phyloP scores from a whole-genome alignment of 768 basidiomycete genomes.

The Phlegmacium glaucopus region DNA sequence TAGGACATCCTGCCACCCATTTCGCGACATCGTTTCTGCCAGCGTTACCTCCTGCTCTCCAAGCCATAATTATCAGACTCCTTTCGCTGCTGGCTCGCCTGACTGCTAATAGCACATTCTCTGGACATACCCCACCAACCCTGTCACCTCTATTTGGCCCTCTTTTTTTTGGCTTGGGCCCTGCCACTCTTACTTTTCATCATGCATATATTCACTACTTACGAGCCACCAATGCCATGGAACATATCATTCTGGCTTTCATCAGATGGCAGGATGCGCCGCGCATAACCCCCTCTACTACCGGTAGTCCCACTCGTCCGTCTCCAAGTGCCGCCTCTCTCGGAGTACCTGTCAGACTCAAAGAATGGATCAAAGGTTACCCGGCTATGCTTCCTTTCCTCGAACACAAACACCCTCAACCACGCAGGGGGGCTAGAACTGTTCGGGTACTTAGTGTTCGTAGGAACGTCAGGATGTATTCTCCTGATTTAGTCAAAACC shows the following conservation, averaged over 20 bases:
- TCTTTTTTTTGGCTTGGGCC: conserved; percentile 78
- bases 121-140: conserved; percentile 88
- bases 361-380: conserved; percentile 90
- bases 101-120: conserved; percentile 77
- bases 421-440: conserved; percentile 73
- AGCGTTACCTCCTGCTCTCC: conserved; percentile 48
- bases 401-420: conserved; percentile 51
- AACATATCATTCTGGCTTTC: conserved; percentile 89
- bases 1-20: conserved; percentile 66
- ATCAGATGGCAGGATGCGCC: conserved; percentile 78
- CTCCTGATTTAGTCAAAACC: conserved; percentile 76
- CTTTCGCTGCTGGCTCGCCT: conserved; percentile 81
- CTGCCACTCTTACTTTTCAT: conserved; percentile 45
- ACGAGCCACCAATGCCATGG: conserved; percentile 80
- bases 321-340: conserved; percentile 54
- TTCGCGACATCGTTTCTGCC: conserved; percentile 64
- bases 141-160: conserved; percentile 90
- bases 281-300: conserved; percentile 25
- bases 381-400: conserved; percentile 73
- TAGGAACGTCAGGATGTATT: conserved; percentile 85
- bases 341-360: conserved; percentile 80
- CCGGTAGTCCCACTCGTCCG: conserved; percentile 26
- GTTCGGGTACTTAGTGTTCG: conserved; percentile 76
- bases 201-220: conserved; percentile 63
- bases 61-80: conserved; percentile 61